Conservation (phyloP, 2,329 filamentous ascomycete genomes). For the Hypoxylon sp. region DNA sequence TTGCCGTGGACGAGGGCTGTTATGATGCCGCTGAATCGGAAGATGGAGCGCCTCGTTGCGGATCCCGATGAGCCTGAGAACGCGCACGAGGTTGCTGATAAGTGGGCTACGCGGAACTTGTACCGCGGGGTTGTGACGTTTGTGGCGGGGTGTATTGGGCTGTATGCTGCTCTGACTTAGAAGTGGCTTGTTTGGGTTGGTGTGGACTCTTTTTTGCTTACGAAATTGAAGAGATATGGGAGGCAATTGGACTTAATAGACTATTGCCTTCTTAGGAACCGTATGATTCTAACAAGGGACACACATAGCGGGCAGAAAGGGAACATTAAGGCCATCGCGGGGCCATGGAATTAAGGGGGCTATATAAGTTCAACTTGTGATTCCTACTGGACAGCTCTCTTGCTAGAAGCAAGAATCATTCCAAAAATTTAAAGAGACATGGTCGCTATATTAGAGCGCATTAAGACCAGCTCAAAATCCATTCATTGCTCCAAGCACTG, state of each 20-base stretch:
- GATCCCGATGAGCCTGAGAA: constrained; percentile 3
- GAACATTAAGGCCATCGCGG: background rate
- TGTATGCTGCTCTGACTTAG: constrained; percentile 40
- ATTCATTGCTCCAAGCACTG: constrained; percentile 72
- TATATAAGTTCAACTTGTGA: constrained; percentile 9
- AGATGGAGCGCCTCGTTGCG: constrained; percentile 43
- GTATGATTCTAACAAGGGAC: background rate
- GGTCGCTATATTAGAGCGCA: constrained; percentile 12
- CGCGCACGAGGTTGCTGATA: constrained; percentile 32
- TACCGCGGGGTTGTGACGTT: constrained; percentile 30
- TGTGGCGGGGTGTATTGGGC: constrained; percentile 27
- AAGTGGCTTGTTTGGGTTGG: background rate
- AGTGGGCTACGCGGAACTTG: constrained; percentile 40
- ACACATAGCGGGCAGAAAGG: background rate
- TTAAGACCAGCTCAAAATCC: constrained; percentile 69
- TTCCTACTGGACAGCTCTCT: background rate
- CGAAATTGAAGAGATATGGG: background rate
- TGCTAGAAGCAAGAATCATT: constrained; percentile 1
- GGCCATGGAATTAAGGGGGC: background rate
- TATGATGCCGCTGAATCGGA: constrained; percentile 64
- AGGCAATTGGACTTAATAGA: background rate
- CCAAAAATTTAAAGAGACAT: constrained; percentile 1
- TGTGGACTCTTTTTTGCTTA: no score
- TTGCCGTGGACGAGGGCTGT: constrained; percentile 67
- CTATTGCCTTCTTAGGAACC: background rate